Conservation (phyloP, 495 filamentous ascomycete genomes). For the Podospora comata region DNA sequence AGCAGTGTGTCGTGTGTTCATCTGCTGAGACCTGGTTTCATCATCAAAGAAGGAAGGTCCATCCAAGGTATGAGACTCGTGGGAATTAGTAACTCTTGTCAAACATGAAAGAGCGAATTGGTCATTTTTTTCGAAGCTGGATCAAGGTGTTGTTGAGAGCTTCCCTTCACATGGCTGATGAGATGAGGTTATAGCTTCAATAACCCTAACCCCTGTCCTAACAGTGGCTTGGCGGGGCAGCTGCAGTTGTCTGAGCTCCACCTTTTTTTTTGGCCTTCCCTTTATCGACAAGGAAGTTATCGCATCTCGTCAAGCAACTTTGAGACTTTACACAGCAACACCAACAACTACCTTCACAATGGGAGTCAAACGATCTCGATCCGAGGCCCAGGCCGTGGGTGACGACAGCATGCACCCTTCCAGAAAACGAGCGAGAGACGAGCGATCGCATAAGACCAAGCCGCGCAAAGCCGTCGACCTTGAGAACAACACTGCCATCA, state of each 20-base stretch:
- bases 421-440: constrained; percentile 21
- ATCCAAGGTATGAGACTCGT: not conserved
- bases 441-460: constrained; percentile 29
- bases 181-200: not conserved
- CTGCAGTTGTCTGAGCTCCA: not conserved
- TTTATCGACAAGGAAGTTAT: not conserved
- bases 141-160: not conserved
- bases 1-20: not conserved
- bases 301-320: not conserved
- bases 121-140: not conserved
- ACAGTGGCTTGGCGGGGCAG: not conserved
- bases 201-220: not conserved
- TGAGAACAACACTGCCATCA: constrained; percentile 44
- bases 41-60: not conserved
- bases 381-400: constrained; percentile 25
- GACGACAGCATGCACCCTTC: constrained; percentile 11
- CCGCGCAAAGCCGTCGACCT: constrained; percentile 37
- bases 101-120: not conserved
- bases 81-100: not conserved
- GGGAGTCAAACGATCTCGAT: constrained; percentile 22
- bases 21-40: not conserved
- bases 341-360: constrained; percentile 9
- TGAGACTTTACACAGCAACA: not conserved
- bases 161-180: not conserved
- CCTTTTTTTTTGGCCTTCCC: not conserved